Base-by-base conservation (phyloP, 352 stramenopile species). In the Phytopythium delawarense region DNA sequence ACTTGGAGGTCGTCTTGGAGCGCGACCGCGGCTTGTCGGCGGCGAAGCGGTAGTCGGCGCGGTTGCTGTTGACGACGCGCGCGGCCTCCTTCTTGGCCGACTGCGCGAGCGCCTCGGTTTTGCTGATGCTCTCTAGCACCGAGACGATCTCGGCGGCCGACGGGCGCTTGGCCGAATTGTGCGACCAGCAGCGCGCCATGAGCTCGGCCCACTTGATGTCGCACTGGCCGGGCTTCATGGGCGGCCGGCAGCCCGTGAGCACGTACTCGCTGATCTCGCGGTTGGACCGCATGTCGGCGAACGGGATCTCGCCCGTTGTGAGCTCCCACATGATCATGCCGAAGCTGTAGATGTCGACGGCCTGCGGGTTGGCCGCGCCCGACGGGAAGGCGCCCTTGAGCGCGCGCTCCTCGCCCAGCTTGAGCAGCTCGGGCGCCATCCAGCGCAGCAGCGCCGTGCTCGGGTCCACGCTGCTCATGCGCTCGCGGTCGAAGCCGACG, bases 251-350 rank as follows among this genome's bases (percentile, higher is more conserved):
- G 62, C 87, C 84, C 42, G 79, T 83, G 46, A 92, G 67, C 63
- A 95, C 83, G 60, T 89, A 87, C 53, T 84, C 76, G 53, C 75
- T 76, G 57, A 95, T 88, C 61, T 95, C 84, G 59, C 69, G 70
- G 62, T 93, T 94, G 35, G 64, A 83, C 46, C 70, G 61, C 68
- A 90, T 80, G 55, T 87, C 74, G 21, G 70, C 68, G 60, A 88
- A 96, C 44, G 87, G 87, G 49, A 93, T 49, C 60, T 96, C 82
- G n/a, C 82, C 78, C 44, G 84, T 91, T 59, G 81, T 89, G 59
- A 96, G 80, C 70, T 96, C 87, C 84, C 84, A 96, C 76, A 96
- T 85, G 61, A 96, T 80, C 30, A 96, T 87, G 49, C 87, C 87
- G 57, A 96, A 94, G 66, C 79, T 91, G 68, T 92, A 96, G 30